Evolutionary conservation across 257 asterid genomes (phyloP), one percentile per base, ranked within the genome.

Genomic region (Solanum paucissectum): DNA sequence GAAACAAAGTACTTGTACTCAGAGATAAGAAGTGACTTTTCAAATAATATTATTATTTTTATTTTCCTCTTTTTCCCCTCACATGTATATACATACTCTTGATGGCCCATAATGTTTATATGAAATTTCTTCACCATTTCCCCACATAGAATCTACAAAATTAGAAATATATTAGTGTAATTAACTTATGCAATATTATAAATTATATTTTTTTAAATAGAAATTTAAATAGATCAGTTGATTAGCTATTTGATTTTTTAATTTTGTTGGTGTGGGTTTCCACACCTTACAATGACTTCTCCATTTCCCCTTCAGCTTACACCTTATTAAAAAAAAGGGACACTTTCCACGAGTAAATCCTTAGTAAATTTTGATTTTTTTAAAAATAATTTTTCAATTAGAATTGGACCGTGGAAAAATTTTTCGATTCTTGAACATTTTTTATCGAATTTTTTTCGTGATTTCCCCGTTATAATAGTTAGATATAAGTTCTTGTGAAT

Each of bases 351-450:
- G 75, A 27, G 9, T 6, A 68, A 27, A 68, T n/a, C 7, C 33
- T 5, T 4, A 2, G 33, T 55, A n/a, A 64, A n/a, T 10, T 1
- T 2, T 25, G 2, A 0, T 60, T 62, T 21, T 21, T 9, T 0
- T 0, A 12, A 46, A 46, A 46, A 60, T 9, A 60, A 8, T 21
- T 21, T 60, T 60, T 21, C 0, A 1, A 62, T 9, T 1, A 10
- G 14, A 62, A n/a, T 21, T 62, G 29, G 14, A 62, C 1, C 6
- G 7, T 9, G 32, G 11, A 23, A 62, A 23, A 7, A 2, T 3
- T 3, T 3, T 1, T 3, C 5, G 0, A 8, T 55, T 55, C 5
- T 3, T 58, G 5, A 21, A 7, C 1, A 0, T 7, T 18, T 1
- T 29, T 29, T 29, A 29, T 29, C 2, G 32, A 29, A 1, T 29